Percentiles rank a stretch among this genome's conserved stretches.
These are phyloP conservation scores for Westerdykella aurantiaca DNA, from an alignment of 2,329 filamentous ascomycete genomes.

Conservation along the genomic window DNA sequence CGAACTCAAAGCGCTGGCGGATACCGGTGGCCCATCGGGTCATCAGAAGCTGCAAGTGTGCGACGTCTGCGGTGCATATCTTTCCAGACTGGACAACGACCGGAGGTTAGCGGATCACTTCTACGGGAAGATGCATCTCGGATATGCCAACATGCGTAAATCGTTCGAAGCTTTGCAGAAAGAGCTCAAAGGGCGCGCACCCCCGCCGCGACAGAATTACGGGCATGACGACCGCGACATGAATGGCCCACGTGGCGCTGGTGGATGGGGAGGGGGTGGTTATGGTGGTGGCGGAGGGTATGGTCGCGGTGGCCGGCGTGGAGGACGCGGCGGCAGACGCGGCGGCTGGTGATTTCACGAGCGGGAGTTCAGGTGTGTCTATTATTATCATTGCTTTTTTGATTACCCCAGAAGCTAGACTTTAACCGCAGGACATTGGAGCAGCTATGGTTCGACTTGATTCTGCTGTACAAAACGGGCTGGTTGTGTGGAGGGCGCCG, in stretches of 20 bases:
- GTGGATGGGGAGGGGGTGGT: constrained; percentile 10
- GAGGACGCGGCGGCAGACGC: constrained; percentile 23
- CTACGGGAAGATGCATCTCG: constrained; percentile 98
- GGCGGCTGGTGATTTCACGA: constrained; percentile 25
- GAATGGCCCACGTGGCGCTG: constrained; percentile 21
- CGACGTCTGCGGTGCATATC: constrained; percentile 94
- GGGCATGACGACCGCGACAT: constrained; percentile 19
- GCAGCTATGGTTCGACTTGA: constrained; percentile 5
- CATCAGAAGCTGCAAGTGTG: constrained; percentile 98
- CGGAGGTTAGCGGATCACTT: constrained; percentile 92
- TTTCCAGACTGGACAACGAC: constrained; percentile 90
- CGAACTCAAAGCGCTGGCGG: constrained; percentile 82
- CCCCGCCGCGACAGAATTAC: constrained; percentile 46
- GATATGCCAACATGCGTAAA: constrained; percentile 97
- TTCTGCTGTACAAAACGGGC: constrained; percentile 5
- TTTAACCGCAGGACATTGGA: constrained; percentile 22
- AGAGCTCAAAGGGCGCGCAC: constrained; percentile 69
- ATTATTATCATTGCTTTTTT: constrained; percentile 17
- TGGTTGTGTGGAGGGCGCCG: constrained; percentile 1
- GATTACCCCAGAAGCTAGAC: constrained; percentile 19
- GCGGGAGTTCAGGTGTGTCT: constrained; percentile 35
- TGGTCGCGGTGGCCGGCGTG: constrained; percentile 18
- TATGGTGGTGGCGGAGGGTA: constrained; percentile 18
- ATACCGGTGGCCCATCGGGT: constrained; percentile 86
- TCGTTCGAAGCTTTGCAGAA: constrained; percentile 81